phyloP scores from a whole-genome alignment of 2,329 filamentous ascomycete genomes.

The Aspergillus sp. region DNA sequence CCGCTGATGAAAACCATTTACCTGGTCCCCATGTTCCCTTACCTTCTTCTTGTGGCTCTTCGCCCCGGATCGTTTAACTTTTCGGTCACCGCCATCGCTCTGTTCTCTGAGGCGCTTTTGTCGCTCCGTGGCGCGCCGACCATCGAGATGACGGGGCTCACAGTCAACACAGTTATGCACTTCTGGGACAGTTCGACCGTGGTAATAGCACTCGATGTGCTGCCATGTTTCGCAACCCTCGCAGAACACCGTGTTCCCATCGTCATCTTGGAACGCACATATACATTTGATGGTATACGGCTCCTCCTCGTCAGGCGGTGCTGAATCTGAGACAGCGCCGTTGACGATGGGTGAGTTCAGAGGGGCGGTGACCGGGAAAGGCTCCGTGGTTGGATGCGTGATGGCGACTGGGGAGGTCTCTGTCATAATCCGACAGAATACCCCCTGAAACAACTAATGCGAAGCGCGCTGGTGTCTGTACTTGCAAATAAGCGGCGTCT shows the following conservation, averaged over 20 bases:
- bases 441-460: slow-evolving; percentile 41
- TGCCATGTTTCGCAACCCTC: slow-evolving; percentile 97
- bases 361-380: slow-evolving; percentile 47
- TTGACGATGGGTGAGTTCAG: slow-evolving; percentile 44
- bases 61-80: slow-evolving; percentile 69
- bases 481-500: slow-evolving; percentile 16
- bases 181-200: slow-evolving; percentile 69
- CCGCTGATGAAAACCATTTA: slow-evolving; percentile 58
- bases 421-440: slow-evolving; percentile 55
- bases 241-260: slow-evolving; percentile 96
- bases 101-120: slow-evolving; percentile 63
- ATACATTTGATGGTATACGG: slow-evolving; percentile 96
- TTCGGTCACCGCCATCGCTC: slow-evolving; percentile 64
- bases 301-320: slow-evolving; percentile 45
- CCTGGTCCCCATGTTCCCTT: slow-evolving; percentile 56
- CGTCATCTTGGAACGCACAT: slow-evolving; percentile 88
- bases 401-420: slow-evolving; percentile 51
- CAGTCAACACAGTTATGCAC: slow-evolving; percentile 89
- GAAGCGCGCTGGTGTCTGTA: slow-evolving; percentile 24
- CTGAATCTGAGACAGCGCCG: slow-evolving; percentile 43
- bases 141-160: slow-evolving; percentile 73
- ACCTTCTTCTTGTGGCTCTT: slow-evolving; percentile 88
- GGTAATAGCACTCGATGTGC: slow-evolving; percentile 96
- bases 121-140: slow-evolving; percentile 71
- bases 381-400: slow-evolving; percentile 49